These are phyloP conservation scores for Fusarium sp. DNA, from an alignment of 2,329 filamentous ascomycete genomes.

Conservation along the genomic window DNA sequence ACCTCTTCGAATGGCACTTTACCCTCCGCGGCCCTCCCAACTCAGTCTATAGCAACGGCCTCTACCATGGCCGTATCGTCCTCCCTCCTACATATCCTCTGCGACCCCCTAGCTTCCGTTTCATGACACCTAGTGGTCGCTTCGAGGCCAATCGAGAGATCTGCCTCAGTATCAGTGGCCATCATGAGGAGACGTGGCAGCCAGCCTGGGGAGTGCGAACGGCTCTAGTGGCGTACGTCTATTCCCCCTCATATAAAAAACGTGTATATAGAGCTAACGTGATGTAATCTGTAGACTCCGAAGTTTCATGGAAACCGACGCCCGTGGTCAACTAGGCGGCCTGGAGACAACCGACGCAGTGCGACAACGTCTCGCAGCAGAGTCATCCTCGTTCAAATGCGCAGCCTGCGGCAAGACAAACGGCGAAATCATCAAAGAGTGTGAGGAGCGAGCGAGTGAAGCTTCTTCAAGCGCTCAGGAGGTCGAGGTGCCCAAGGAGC, in stretches of 20 bases:
- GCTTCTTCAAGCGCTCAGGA: conserved; percentile 51
- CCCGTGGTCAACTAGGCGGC: conserved; percentile 89
- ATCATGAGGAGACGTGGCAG: conserved; percentile 99
- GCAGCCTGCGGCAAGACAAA: conserved; percentile 77
- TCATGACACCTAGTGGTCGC: conserved; percentile 89
- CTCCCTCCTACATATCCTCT: conserved; percentile 91
- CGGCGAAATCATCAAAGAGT: conserved; percentile 78
- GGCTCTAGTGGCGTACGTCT: conserved; percentile 74
- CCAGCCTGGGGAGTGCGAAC: conserved; percentile 97
- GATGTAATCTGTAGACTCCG: conserved; percentile 63
- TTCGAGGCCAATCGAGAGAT: conserved; percentile 99
- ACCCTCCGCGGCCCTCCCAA: conserved; percentile 90
- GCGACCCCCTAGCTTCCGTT: conserved; percentile 94
- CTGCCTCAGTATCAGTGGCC: conserved; percentile 91
- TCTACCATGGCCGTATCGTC: conserved; percentile 96
- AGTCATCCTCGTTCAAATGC: conserved; percentile 77
- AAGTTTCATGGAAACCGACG: conserved; percentile 93
- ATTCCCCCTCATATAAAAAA: background rate
- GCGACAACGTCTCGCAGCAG: conserved; percentile 75
- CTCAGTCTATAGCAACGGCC: conserved; percentile 81
- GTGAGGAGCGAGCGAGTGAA: conserved; percentile 67
- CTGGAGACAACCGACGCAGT: conserved; percentile 80
- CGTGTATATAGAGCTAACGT: conserved; percentile 4
- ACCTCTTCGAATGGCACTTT: conserved; percentile 99
- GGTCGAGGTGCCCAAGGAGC: conserved; percentile 64